phyloP scores from a whole-genome alignment of 352 stramenopile species.

The Albugo candida region DNA sequence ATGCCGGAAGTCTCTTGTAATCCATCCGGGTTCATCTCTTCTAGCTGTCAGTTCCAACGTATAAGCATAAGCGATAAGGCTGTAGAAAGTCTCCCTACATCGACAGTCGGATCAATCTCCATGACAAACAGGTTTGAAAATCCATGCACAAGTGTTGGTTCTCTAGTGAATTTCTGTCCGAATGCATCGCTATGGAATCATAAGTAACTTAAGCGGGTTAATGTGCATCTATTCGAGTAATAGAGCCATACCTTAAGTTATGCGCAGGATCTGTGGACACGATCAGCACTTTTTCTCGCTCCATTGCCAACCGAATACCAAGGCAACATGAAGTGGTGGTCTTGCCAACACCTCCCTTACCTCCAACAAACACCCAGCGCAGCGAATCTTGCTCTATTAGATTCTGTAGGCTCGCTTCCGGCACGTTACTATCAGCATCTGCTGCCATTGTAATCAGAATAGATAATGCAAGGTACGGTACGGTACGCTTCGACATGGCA shows the following conservation, averaged over 20 bases:
- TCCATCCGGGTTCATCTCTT: constrained; percentile 64
- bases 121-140: constrained; percentile 97
- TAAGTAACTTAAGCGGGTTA: background rate
- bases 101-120: constrained; percentile 92
- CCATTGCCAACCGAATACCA: constrained; percentile 79
- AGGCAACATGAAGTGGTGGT: constrained; percentile 97
- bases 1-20: constrained; percentile 79
- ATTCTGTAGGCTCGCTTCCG: constrained; percentile 81
- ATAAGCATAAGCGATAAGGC: background rate
- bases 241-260: constrained; percentile 88
- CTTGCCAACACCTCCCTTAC: constrained; percentile 90
- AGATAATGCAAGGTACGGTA: no score
- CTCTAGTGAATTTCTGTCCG: constrained; percentile 96
- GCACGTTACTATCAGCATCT: no score
- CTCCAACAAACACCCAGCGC: constrained; percentile 91
- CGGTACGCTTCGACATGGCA: no score
- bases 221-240: background rate
- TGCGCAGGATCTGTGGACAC: constrained; percentile 99
- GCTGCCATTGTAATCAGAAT: no score
- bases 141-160: constrained; percentile 93
- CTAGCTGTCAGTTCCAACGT: constrained; percentile 18
- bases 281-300: constrained; percentile 91
- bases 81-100: constrained; percentile 17
- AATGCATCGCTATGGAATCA: constrained; percentile 98
- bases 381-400: constrained; percentile 76